Percentiles rank a stretch among this genome's conserved stretches.
Conservation (phyloP, 768 basidiomycete genomes). For the Nidularia sp. region DNA sequence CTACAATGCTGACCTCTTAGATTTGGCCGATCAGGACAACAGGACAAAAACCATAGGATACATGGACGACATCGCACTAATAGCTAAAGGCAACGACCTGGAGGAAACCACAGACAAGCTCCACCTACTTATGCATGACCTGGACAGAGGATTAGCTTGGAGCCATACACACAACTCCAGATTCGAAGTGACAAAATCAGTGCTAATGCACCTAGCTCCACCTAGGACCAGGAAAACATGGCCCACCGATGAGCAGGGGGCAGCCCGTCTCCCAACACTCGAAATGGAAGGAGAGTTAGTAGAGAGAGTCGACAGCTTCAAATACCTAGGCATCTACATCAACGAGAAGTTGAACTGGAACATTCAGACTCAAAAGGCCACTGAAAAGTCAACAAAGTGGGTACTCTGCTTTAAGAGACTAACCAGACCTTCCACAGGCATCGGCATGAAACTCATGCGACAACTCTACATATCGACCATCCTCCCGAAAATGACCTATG, state of each 20-base stretch:
- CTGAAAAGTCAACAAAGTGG: slow-evolving; percentile 7
- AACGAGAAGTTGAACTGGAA: slow-evolving; percentile 11
- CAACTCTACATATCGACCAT: slow-evolving; percentile 14
- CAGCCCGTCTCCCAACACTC: not conserved
- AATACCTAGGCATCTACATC: slow-evolving; percentile 10
- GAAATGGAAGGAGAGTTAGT: not conserved
- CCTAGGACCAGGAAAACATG: not conserved
- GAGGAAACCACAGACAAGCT: slow-evolving; percentile 14
- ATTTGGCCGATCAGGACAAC: slow-evolving; percentile 1
- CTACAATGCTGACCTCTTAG: slow-evolving; percentile 17
- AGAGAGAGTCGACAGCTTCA: not conserved
- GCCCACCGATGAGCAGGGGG: not conserved
- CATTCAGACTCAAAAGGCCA: slow-evolving; percentile 4
- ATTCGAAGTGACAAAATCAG: slow-evolving; percentile 25
- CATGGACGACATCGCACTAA: slow-evolving; percentile 19
- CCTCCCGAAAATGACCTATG: slow-evolving; percentile 1
- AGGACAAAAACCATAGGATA: slow-evolving; percentile 18
- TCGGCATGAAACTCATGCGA: slow-evolving; percentile 3
- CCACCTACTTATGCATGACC: slow-evolving; percentile 16
- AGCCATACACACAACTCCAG: slow-evolving; percentile 17
- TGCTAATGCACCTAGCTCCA: slow-evolving; percentile 15
- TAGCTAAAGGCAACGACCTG: slow-evolving; percentile 19
- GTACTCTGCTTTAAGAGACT: not conserved
- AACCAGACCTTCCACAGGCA: slow-evolving; percentile 3
- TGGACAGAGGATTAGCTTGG: slow-evolving; percentile 19